Base-by-base conservation (phyloP, 2,329 filamentous ascomycete species). In the Fusarium tuaranense region DNA sequence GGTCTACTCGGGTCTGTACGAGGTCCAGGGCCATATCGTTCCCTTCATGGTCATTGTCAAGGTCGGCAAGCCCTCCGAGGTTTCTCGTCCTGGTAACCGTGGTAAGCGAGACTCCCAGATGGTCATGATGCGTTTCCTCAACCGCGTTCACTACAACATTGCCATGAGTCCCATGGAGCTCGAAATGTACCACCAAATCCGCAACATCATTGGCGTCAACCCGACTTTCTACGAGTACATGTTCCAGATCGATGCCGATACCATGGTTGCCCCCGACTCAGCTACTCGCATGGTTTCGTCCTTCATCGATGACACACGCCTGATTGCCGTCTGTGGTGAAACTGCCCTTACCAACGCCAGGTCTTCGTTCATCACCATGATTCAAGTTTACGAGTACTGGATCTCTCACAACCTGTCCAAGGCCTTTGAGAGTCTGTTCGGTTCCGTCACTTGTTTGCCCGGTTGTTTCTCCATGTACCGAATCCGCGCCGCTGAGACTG, bases 381-480 rank as follows among this genome's bases (percentile, higher is more conserved):
- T 99, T 82, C 97, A 99, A 84, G 96, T 99, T 38, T 99, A 98
- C 88, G 96, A 99, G 84, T 99, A 99, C 88, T 99, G 95, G 87
- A 99, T 99, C 80, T 98, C 96, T 62, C 96, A 99, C 88, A 97
- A 98, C 82, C 86, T 99, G 77, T 92, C 94, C 78, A 98, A 99
- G 86, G 97, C 96, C 14, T 99, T 99, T 82, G 96, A 98, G 85
- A 97, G 94, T 85, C 88, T 99, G 79, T 99, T 99, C 81, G 97
- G 96, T 68, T 97, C 94, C 76, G 96, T 99, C 78, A 99, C 97
- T 61, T 99, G 97, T 89, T 88, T 99, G 81, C 97, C 97, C 27
- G 97, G 97, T 87, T 99, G 97, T 90, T 99, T 98, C 90, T 95
- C 93, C 79, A 99, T 99, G 97, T 99, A 98, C 85, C 93, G 97